These are phyloP conservation scores for Pythium aphanidermatum DNA, from an alignment of 352 stramenopile genomes.

Conservation along the genomic window DNA sequence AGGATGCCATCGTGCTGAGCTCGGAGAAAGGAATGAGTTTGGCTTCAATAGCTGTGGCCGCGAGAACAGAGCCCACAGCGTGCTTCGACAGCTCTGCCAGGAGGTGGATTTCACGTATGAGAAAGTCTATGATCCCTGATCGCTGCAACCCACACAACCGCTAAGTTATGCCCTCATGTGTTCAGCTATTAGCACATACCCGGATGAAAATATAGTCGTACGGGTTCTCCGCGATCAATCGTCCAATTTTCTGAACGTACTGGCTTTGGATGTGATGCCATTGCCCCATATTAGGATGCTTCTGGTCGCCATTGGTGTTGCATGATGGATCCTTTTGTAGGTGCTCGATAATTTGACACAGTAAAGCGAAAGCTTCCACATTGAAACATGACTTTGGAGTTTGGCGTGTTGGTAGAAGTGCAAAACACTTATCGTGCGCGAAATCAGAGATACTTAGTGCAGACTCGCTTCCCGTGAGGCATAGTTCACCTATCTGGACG, in stretches of 20 bases:
- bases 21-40: conserved; percentile 49
- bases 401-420: conserved; percentile 11
- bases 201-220: conserved; percentile 50
- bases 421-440: conserved; percentile 36
- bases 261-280: conserved; percentile 29
- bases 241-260: conserved; percentile 45
- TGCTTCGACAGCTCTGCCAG: conserved; percentile 45
- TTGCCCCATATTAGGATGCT: neutral
- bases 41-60: conserved; percentile 50
- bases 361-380: conserved; percentile 36
- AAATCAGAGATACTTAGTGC: conserved; percentile 14
- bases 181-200: conserved; percentile 21
- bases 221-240: conserved; percentile 33
- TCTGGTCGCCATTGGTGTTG: no score
- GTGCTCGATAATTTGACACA: conserved; percentile 39
- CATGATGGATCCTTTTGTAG: no score
- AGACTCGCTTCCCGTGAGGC: conserved; percentile 32
- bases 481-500: conserved; percentile 32
- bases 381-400: conserved; percentile 34
- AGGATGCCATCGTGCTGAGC: conserved; percentile 26
- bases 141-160: conserved; percentile 19
- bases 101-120: conserved; percentile 36
- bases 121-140: conserved; percentile 27
- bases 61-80: conserved; percentile 45
- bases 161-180: neutral